Evolutionary conservation across 2,329 filamentous ascomycete genomes (phyloP), one percentile per base, ranked within the genome.

Genomic region (Coniochaeta sp.): DNA sequence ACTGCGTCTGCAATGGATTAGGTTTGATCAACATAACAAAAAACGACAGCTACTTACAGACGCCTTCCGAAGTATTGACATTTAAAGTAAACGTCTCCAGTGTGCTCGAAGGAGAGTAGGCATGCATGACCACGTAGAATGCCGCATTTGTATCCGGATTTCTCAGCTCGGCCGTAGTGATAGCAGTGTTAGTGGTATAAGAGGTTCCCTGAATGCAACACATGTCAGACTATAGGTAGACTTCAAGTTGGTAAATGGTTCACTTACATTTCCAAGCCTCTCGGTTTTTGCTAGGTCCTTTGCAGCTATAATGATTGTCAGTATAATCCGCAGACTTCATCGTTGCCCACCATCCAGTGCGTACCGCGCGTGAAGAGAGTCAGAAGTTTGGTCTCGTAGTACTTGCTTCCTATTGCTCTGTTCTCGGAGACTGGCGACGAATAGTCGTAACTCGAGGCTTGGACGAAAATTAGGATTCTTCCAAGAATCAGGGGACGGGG

Each of bases 401-500:
- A 87, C 67, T 88, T 87, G 65, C 77, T 78, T 50, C 80, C 79
- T 22, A 87, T 81, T 10, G 74, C 73, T 14, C 85, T 77, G 64
- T 81, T 81, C 66, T 86, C 83, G 1, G 80, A 81, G 17, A 88
- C 83, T 0, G 85, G 84, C 4, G 83, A 81, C 5, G 81, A 84
- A 67, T 88, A 88, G 67, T 88, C 85, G 64, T 88, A 88, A 34
- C 81, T 85, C 3, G 81, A 83, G 1, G 79, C 83, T 32, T 22
- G 19, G 6, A 47, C 5, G 6, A 22, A 14, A 5, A 9, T 42
- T 5, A 42, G 38, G 16, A 4, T 19, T 4, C 16, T 42, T 28
- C 34, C 40, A 7, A 30, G 14, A 38, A 38, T 58, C 44, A 44
- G 26, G 10, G 26, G 26, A 12, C 26, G 26, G 28, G 14, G 3